Evolutionary conservation across 202 grass and related monocot species (phyloP), one percentile per base, ranked within the genome.

Genomic region (Zoysia matrella): DNA sequence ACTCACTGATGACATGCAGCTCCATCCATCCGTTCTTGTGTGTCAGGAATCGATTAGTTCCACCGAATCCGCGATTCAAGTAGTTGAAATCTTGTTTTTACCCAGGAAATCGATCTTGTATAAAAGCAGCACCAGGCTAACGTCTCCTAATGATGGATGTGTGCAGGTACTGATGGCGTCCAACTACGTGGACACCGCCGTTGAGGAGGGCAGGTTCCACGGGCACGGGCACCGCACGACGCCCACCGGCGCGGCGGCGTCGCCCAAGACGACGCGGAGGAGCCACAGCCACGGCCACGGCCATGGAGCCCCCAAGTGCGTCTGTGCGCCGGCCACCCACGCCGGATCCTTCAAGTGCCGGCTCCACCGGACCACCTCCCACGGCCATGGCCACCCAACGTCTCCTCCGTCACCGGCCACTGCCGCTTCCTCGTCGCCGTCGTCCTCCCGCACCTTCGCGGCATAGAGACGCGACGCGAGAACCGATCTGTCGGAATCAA

Each of bases 291-390:
- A 69, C 42, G 72, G 85, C 22, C 40, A 57, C 7, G 70, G 70
- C 80, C 80, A 81, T 39, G 85, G 77, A 7, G 47, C 42, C 11
- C 75, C 79, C 47, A 98, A 95, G 80, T 98, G 96, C 80, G 91
- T 98, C 11, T 95, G 96, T 30, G 90, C 96, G 0, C 92, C 95
- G 68, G 77, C 96, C 12, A 98, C 91, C 16, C 92, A 95, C 47
- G 82, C 92, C 0, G 86, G 91, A 1, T 36, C 30, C 30, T 36
- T 36, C 30, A 36, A 36, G 30, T 36, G 30, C 30, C 30, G 30
- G 30, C 30, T 95, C 95, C 30, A 36, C 30, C 30, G 30, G 30
- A 36, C 30, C 46, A 53, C 14, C 58, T 80, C 89, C 36, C 88
- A 91, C 48, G 64, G 64, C 78, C 80, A 87, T 18, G 30, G 30